Evolutionary conservation across 192 early-diverging fungal genomes (phyloP), one percentile per base, ranked within the genome.

Genomic region (Coemansia sp.): DNA sequence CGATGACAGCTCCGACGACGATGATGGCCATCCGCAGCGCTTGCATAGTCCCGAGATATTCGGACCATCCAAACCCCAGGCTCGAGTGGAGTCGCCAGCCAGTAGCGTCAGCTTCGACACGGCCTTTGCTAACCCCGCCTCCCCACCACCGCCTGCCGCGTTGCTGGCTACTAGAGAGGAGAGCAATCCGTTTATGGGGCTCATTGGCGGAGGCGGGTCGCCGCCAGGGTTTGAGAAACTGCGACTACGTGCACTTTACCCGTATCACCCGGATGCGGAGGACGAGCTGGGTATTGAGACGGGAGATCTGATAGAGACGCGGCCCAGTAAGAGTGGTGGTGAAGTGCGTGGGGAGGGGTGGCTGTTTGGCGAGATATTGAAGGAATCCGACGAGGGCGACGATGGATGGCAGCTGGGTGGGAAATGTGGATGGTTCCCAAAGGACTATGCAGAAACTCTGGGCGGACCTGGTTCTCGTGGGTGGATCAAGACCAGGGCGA

Each of bases 1-100:
- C 40, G 72, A 77, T 34, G 76, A 80, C 33, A 74, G 71, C 38
- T 80, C 77, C 5, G 77, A 80, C 40, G 77, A 80, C 34, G 72
- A 76, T 11, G 60, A 63, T n/a, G n/a, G n/a, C n/a, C n/a, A n/a
- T 9, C 16, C 18, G 6, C 33, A 28, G 6, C 16, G 31, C 7
- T 6, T 34, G 37, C 21, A 34, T 0, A 23, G 26, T 8, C 9
- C 24, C 2, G 55, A 43, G 9, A n/a, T 59, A 16, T 58, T 38
- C 20, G 64, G 51, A 3, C 28, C 51, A 51, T 3, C 24, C 0
- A 14, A 26, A 3, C 8, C 56, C 13, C 26, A 36, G 3, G 14
- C 14, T 35, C 7, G 60, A 5, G 58, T 26, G 5, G 28, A 24
- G 58, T 67, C 69, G 39, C 64, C 68, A 0, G 51, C 33, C 0